Percentiles rank a stretch among this genome's conserved stretches.
Evolutionary conservation across 2,329 filamentous ascomycete genomes (phyloP).

Genomic region (Zymoseptoria ardabiliae): DNA sequence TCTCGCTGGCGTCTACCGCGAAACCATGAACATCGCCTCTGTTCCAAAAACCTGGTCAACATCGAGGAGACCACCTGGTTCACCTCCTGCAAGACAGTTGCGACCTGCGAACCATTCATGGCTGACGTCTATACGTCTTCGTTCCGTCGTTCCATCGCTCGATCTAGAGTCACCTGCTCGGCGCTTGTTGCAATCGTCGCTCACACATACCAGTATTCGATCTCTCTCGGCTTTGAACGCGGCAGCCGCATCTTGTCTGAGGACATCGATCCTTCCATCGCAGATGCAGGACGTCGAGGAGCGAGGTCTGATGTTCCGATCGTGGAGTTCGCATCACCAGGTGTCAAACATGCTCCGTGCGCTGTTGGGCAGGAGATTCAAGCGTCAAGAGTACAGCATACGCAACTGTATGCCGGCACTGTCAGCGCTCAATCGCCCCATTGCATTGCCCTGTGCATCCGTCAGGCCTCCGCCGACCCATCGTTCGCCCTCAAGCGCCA

Average conservation of each 20-base stretch:
- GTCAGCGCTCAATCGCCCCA: not conserved
- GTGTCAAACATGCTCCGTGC: not conserved
- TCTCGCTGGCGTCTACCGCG: not conserved
- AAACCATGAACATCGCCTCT: not conserved
- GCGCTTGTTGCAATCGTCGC: not conserved
- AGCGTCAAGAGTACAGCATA: too few species aligned
- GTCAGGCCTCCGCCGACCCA: not conserved
- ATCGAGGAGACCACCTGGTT: not conserved
- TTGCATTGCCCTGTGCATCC: not conserved
- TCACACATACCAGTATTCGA: not conserved
- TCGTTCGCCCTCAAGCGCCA: not conserved
- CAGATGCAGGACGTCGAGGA: not conserved
- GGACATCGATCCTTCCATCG: too few species aligned
- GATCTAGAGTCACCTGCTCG: not conserved
- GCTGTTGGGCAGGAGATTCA: not conserved
- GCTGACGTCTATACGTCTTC: not conserved
- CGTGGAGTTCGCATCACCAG: not conserved
- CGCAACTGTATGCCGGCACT: not conserved
- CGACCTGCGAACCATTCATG: not conserved
- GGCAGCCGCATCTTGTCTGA: too few species aligned
- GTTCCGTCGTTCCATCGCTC: not conserved
- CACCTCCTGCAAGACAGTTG: not conserved
- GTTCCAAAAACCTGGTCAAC: not conserved
- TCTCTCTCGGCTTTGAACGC: not conserved
- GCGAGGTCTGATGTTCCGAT: not conserved